phyloP scores from a whole-genome alignment of 2,329 filamentous ascomycete genomes.

The Huntiella savannae region DNA sequence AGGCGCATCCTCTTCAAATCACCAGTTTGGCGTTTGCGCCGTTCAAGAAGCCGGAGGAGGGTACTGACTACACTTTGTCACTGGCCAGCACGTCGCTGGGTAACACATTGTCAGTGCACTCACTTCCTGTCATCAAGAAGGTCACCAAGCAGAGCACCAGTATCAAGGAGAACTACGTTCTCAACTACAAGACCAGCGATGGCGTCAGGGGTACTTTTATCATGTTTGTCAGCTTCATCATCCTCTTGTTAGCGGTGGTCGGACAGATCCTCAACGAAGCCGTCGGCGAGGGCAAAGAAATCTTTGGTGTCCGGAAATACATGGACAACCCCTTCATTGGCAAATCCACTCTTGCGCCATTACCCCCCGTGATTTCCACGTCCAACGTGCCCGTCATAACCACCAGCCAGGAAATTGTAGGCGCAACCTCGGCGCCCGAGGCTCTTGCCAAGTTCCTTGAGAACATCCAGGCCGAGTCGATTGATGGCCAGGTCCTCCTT shows the following conservation, averaged over 20 bases:
- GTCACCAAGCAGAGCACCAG: constrained; percentile 20
- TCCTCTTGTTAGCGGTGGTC: constrained; percentile 38
- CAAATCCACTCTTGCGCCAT: constrained; percentile 5
- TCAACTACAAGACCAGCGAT: neutral
- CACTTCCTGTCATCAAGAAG: constrained; percentile 44
- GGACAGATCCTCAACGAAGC: constrained; percentile 47
- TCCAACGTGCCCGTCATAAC: neutral
- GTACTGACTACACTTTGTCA: constrained; percentile 23
- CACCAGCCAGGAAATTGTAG: neutral
- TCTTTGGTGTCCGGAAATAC: constrained; percentile 19
- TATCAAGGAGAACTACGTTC: constrained; percentile 18
- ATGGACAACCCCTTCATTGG: constrained; percentile 8
- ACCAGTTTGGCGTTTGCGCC: constrained; percentile 37
- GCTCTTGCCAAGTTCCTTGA: constrained; percentile 5
- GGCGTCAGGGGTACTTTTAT: constrained; percentile 34
- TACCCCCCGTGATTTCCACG: constrained; percentile 2
- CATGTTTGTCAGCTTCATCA: constrained; percentile 25
- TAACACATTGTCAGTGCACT: constrained; percentile 63
- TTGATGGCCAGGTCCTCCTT: constrained; percentile 6
- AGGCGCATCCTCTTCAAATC: constrained; percentile 37
- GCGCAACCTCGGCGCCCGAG: neutral
- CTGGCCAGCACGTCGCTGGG: constrained; percentile 67
- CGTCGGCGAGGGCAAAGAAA: constrained; percentile 34
- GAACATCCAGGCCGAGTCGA: constrained; percentile 3
- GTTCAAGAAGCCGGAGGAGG: constrained; percentile 25